Evolutionary conservation across 352 stramenopile genomes (phyloP).

Genomic region (Phytophthora hibernalis): DNA sequence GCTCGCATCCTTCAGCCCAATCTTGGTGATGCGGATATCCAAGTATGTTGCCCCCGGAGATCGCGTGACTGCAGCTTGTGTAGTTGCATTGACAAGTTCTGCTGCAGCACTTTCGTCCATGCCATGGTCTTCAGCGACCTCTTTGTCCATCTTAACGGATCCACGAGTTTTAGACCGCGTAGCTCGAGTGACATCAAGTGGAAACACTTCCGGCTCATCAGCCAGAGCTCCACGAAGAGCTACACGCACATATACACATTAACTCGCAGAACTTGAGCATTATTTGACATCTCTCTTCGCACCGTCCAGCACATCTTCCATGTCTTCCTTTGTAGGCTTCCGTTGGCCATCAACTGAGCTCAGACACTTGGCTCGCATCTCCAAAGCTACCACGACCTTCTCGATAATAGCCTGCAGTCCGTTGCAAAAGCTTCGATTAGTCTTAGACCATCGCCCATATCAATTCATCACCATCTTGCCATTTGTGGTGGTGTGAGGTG

Average conservation of each 20-base stretch:
- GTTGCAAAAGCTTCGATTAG: neutral
- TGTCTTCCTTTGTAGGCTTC: slow-evolving; percentile 74
- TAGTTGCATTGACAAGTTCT: slow-evolving; percentile 26
- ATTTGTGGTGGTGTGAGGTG: slow-evolving; percentile 53
- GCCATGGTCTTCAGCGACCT: slow-evolving; percentile 30
- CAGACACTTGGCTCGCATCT: slow-evolving; percentile 60
- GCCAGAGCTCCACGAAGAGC: slow-evolving; percentile 48
- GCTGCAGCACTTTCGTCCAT: slow-evolving; percentile 29
- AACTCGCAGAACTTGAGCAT: neutral
- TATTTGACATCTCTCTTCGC: slow-evolving; percentile 3
- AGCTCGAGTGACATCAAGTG: slow-evolving; percentile 30
- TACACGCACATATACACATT: slow-evolving; percentile 11
- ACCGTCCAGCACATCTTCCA: slow-evolving; percentile 68
- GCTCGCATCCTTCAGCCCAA: slow-evolving; percentile 73
- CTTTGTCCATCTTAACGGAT: slow-evolving; percentile 42
- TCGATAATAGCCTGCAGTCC: slow-evolving; percentile 43
- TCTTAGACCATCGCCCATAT: neutral
- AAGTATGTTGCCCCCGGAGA: slow-evolving; percentile 52
- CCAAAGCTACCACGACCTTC: slow-evolving; percentile 52
- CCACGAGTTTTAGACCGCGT: slow-evolving; percentile 28
- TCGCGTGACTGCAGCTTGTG: slow-evolving; percentile 25
- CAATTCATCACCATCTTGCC: slow-evolving; percentile 9
- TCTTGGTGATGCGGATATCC: slow-evolving; percentile 57
- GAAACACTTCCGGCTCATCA: slow-evolving; percentile 53
- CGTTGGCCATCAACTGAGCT: slow-evolving; percentile 64